Evolutionary conservation across 345 rosid species (phyloP).

Genomic region (Gossypium herbaceum): DNA sequence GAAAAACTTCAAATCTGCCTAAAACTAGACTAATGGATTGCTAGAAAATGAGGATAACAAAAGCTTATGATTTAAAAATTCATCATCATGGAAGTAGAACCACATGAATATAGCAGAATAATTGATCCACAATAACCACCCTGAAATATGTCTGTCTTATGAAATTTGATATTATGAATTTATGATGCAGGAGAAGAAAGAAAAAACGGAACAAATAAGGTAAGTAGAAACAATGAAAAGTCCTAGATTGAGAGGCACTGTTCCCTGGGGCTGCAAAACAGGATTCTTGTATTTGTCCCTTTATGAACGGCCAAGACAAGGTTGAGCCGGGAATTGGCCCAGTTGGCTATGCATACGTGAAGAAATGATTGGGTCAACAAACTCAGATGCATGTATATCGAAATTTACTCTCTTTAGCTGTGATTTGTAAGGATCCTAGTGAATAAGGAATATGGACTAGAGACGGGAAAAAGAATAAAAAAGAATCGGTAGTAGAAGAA

Average conservation of each 20-base stretch:
- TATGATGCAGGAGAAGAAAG: conserved; percentile 8
- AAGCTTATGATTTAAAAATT: not conserved
- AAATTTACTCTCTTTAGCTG: not conserved
- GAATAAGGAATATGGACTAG: not conserved
- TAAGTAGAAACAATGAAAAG: not conserved
- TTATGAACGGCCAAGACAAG: not conserved
- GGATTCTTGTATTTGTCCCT: not conserved
- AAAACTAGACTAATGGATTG: not conserved
- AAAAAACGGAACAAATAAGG: not conserved
- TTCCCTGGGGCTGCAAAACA: not conserved
- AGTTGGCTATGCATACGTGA: not conserved
- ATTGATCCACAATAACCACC: not conserved
- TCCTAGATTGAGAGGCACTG: not conserved
- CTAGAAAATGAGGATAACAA: not conserved
- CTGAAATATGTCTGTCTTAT: not conserved
- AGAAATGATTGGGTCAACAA: not conserved
- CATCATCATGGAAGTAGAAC: not conserved
- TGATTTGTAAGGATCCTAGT: not conserved
- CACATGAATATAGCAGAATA: not conserved
- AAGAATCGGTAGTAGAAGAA: not conserved
- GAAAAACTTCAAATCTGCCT: not conserved
- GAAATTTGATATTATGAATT: not conserved
- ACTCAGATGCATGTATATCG: not conserved
- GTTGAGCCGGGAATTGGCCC: not conserved
- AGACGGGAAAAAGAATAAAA: not conserved